Evolutionary conservation across 179 eudicot genomes (phyloP), one percentile per base, ranked within the genome.

Genomic region (Heliamphora pulchella): DNA sequence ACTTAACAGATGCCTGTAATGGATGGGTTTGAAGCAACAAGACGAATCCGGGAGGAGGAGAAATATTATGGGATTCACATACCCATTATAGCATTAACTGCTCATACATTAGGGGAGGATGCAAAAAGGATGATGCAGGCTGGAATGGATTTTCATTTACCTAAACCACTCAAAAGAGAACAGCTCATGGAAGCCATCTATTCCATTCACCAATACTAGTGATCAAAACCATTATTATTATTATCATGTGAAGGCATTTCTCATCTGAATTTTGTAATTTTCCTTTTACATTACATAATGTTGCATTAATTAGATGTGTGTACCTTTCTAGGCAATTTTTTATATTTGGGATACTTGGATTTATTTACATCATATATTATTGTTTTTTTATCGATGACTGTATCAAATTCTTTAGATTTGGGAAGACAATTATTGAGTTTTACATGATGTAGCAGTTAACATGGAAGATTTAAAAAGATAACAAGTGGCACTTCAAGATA

Each of bases 21-120:
- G 98, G 87, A 90, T 83, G 98, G 98, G 4, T 87, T 78, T 67
- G 93, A 93, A 80, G 93, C 96, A 61, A 93, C 97, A 3, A 82
- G 80, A 66, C 80, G 82, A 55, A 94, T 94, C 68, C 83, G 97
- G 54, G 88, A 82, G 76, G 93, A 82, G 77, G 97, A 93, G 84
- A 69, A 39, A 75, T 59, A 82, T 22, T 85, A 85, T 50, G 89
- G 93, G 2, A 66, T 92, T 13, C 92, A 84, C 77, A 89, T 90
- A 64, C 93, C 92, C 15, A 88, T 94, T 71, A 88, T 94, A 11
- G 98, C 97, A 41, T 74, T 94, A 50, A 93, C 96, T 4, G 96
- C 96, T 10, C 88, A 90, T 79, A 80, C 90, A 69, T 76, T 20
- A 22, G 93, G 72, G 11, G 92, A 87, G 47, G 91, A 87, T 79